Percentiles rank a stretch among this genome's conserved stretches.
These are phyloP conservation scores for Scutellaria barbata DNA, from an alignment of 257 asterid genomes.

Conservation along the genomic window DNA sequence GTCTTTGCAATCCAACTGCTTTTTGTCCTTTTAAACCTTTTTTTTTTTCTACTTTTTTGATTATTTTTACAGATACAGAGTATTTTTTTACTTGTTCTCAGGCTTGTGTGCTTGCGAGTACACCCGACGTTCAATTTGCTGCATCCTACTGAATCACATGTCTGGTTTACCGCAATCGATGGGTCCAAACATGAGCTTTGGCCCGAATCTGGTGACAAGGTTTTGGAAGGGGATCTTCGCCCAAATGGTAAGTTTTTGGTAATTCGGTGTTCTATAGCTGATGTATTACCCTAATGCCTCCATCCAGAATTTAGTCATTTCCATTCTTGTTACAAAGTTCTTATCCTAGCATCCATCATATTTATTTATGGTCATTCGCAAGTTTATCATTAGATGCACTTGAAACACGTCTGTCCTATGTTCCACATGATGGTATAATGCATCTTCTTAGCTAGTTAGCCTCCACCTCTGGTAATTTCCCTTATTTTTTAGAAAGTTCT, in stretches of 20 bases:
- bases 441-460: background rate
- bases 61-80: background rate
- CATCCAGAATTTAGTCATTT: background rate
- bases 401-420: too few species aligned
- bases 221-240: conserved; percentile 68
- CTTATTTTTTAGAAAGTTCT: too few species aligned
- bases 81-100: conserved; percentile 35
- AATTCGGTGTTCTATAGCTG: background rate
- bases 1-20: background rate
- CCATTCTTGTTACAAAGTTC: background rate
- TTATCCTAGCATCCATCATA: background rate
- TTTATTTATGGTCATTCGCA: background rate
- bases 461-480: background rate
- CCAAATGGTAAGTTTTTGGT: conserved; percentile 64
- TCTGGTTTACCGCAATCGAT: conserved; percentile 70
- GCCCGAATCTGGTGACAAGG: conserved; percentile 76
- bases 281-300: background rate
- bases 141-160: conserved; percentile 79
- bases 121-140: conserved; percentile 78
- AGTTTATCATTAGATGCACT: background rate
- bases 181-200: conserved; percentile 75
- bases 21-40: background rate
- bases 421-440: background rate
- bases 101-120: conserved; percentile 95
- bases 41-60: background rate